These are phyloP conservation scores for Sisymbrium altissimum DNA, from an alignment of 345 rosid genomes.

Conservation along the genomic window DNA sequence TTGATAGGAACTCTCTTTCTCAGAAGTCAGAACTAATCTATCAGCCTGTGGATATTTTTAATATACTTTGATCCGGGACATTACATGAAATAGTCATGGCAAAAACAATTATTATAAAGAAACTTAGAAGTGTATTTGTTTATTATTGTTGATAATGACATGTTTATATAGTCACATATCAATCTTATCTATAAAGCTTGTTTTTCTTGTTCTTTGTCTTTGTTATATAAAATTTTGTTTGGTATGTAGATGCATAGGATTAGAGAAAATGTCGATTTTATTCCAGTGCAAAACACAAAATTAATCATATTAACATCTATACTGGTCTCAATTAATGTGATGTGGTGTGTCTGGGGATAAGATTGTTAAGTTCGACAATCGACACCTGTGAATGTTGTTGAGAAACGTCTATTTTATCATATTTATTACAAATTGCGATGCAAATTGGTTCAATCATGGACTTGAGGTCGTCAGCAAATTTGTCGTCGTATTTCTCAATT, in stretches of 20 bases:
- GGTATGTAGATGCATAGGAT: neutral
- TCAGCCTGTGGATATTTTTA: too few species aligned
- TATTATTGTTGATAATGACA: neutral
- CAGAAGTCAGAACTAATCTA: neutral
- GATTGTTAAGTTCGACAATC: neutral
- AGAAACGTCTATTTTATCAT: neutral
- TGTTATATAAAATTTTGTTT: neutral
- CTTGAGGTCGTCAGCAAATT: neutral
- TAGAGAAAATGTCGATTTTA: neutral
- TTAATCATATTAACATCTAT: neutral
- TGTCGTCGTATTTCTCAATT: neutral
- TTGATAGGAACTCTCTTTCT: neutral
- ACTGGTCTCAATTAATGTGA: neutral
- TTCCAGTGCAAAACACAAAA: too few species aligned
- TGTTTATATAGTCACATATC: neutral
- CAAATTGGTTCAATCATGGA: neutral
- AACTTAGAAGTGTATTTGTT: neutral
- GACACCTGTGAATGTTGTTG: slow-evolving; percentile 15
- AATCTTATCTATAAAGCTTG: neutral
- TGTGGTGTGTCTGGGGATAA: neutral
- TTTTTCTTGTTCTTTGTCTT: neutral
- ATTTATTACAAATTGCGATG: neutral
- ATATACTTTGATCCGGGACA: neutral
- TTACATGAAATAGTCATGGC: neutral
- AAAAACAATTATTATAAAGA: neutral